Conservation (phyloP, 345 rosid species). For the Populus ilicifolia region DNA sequence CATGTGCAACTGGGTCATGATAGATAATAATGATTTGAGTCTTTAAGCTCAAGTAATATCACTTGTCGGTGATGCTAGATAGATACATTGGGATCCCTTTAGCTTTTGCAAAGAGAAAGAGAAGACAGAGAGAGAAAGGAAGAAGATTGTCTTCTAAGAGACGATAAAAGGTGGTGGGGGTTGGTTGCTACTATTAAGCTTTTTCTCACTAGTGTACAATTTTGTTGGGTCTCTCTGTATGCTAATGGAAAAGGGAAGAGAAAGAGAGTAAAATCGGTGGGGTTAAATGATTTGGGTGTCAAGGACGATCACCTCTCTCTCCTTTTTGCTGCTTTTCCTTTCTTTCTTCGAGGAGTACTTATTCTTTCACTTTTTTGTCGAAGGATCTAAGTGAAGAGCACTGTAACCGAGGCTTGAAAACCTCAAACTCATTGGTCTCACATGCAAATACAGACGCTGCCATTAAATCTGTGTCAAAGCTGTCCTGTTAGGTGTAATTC, state of each 20-base stretch:
- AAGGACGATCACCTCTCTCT: not conserved
- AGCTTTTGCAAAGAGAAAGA: conserved; percentile 14
- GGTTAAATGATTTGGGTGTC: conserved; percentile 27
- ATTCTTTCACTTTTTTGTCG: not conserved
- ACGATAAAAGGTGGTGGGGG: not conserved
- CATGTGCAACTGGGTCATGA: conserved; percentile 27
- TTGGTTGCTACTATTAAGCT: not conserved
- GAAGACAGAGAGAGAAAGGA: conserved; percentile 1
- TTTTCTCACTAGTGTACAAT: not conserved
- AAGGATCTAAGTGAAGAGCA: not conserved
- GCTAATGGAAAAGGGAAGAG: not conserved
- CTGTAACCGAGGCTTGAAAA: not conserved
- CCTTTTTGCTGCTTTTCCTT: not conserved
- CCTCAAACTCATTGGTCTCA: conserved; percentile 1
- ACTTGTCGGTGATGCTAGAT: conserved; percentile 25
- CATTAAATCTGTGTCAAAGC: not conserved
- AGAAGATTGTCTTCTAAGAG: conserved; percentile 11
- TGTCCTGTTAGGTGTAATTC: not conserved
- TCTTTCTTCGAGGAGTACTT: not conserved
- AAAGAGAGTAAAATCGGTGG: conserved; percentile 13
- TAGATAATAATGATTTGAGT: conserved; percentile 33
- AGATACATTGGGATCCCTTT: conserved; percentile 14
- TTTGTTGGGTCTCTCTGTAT: not conserved
- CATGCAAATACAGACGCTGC: conserved; percentile 6
- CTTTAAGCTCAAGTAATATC: conserved; percentile 48